Evolutionary conservation across 768 basidiomycete genomes (phyloP).

Genomic region (Mycena vitilis): DNA sequence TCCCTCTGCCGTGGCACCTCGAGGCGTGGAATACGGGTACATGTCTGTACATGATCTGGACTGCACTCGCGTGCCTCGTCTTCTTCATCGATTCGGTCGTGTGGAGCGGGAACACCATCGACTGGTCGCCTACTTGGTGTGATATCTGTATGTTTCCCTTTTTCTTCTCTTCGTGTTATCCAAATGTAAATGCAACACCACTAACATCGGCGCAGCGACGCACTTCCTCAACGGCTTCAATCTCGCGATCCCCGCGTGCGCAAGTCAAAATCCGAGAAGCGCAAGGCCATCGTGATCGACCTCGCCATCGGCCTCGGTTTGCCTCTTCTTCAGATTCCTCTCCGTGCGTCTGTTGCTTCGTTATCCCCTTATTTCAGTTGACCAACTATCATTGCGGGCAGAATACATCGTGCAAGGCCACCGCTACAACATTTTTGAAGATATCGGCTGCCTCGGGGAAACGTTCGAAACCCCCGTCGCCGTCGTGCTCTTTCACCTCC

Average conservation of each 20-base stretch:
- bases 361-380: not conserved
- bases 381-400: conserved; percentile 27
- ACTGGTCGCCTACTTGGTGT: conserved; percentile 72
- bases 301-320: conserved; percentile 64
- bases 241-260: conserved; percentile 64
- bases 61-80: conserved; percentile 65
- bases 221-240: conserved; percentile 56
- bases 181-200: not conserved
- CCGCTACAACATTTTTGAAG: conserved; percentile 69
- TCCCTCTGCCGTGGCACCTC: conserved; percentile 78
- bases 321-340: conserved; percentile 60
- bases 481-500: conserved; percentile 55
- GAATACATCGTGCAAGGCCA: conserved; percentile 67
- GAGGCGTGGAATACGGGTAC: conserved; percentile 76
- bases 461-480: conserved; percentile 61
- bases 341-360: conserved; percentile 50
- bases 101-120: conserved; percentile 37
- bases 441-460: conserved; percentile 66
- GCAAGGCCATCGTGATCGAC: conserved; percentile 62
- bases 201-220: conserved; percentile 46
- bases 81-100: conserved; percentile 75
- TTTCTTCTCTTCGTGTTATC: not conserved
- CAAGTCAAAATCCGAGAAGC: conserved; percentile 62
- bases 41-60: conserved; percentile 79
- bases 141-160: conserved; percentile 59